phyloP scores from a whole-genome alignment of 768 basidiomycete genomes.

The Lactifluus piperatus region DNA sequence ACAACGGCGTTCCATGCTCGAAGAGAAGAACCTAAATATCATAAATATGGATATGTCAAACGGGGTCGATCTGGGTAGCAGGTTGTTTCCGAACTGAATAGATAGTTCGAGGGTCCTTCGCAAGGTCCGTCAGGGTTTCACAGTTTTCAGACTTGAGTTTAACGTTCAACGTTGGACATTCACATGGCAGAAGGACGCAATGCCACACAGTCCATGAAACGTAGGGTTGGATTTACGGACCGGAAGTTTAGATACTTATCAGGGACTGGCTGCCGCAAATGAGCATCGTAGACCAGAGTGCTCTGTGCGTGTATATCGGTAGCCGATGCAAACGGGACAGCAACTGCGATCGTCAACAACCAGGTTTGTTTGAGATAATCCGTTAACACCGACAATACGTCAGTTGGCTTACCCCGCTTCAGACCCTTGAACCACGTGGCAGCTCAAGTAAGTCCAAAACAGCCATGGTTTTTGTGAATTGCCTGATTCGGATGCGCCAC shows the following conservation, averaged over 20 bases:
- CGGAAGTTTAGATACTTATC: not conserved
- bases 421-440: no score
- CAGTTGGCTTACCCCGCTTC: no score
- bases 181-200: not conserved
- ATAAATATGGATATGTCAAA: not conserved
- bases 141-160: not conserved
- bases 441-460: no score
- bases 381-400: no score
- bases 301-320: no score
- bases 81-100: no score
- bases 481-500: not conserved
- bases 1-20: not conserved
- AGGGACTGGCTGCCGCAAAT: not conserved
- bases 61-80: not conserved
- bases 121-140: no score
- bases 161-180: not conserved
- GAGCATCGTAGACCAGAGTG: not conserved
- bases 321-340: no score
- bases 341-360: no score
- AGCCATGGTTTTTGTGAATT: no score
- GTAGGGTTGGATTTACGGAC: not conserved
- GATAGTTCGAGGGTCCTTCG: no score
- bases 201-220: not conserved
- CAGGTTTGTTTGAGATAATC: no score
- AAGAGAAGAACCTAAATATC: not conserved